Conservation (phyloP, 345 rosid species). For the Salix purpurea region DNA sequence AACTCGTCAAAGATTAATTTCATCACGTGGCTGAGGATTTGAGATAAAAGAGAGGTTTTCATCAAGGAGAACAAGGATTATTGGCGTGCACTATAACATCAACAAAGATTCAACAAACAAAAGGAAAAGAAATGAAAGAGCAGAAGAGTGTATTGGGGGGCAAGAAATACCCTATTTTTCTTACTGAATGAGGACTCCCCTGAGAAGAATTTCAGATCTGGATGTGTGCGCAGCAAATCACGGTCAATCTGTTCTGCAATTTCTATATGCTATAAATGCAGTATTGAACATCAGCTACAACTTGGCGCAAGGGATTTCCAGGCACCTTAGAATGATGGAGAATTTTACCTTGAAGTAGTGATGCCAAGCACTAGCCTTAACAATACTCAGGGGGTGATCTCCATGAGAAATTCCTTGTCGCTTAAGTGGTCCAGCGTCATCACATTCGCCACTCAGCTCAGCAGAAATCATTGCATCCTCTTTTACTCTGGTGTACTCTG, state of each 20-base stretch:
- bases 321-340: neutral
- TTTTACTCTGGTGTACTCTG: constrained; percentile 32
- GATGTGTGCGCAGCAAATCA: constrained; percentile 69
- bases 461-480: constrained; percentile 22
- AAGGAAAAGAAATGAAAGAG: neutral
- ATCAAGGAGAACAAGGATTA: neutral
- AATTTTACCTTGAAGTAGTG: constrained; percentile 55
- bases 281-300: constrained; percentile 12
- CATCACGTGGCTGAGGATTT: neutral
- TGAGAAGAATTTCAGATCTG: constrained; percentile 63
- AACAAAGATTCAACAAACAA: neutral
- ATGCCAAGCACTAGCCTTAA: constrained; percentile 61
- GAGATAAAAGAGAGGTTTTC: neutral
- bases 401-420: constrained; percentile 55
- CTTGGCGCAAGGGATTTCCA: neutral
- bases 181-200: constrained; percentile 51
- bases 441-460: constrained; percentile 30
- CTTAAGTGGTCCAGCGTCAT: constrained; percentile 48
- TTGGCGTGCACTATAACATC: neutral
- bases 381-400: constrained; percentile 68
- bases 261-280: constrained; percentile 51
- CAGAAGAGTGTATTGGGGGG: neutral
- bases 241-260: constrained; percentile 68
- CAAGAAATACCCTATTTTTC: constrained; percentile 45
- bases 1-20: neutral